Evolutionary conservation across 1,284 basidiomycete genomes (phyloP), one percentile per base, ranked within the genome.

Genomic region (Apiotrichum sp.): DNA sequence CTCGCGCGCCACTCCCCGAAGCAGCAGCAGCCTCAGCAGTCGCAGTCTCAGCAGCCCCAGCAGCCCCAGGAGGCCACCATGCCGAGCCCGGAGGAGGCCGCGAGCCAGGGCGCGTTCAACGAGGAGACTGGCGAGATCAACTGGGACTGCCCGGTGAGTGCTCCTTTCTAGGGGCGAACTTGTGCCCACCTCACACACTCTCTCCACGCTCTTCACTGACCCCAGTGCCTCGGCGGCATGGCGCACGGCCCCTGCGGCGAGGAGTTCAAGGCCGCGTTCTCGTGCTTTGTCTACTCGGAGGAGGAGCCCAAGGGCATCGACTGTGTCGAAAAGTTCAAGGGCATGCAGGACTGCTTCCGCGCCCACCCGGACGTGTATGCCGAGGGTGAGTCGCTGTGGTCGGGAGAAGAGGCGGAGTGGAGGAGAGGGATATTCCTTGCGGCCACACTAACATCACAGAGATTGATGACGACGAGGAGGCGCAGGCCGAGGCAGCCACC

Each of bases 291-390:
- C 4, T 88, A 84, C 76, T 93, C 89, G 8, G 92, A 97, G 72
- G 83, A 85, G 55, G 96, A 98, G 69, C 95, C 95, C 2, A 98
- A 99, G 79, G 95, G 95, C 8, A 89, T 98, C 56, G 89, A 98
- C 67, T 99, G 95, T 66, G 89, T 99, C 22, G 96, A 97, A 66
- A 92, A 89, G 79, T 99, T 99, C 82, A 88, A 93, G 79, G 84
- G 79, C 16, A 99, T 98, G 95, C 95, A 99, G 77, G 86, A 89
- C 63, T 99, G 95, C 81, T 98, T 99, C 82, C 84, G 92, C 67
- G 85, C 85, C 65, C 90, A 98, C 76, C 96, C 95, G 0, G 95
- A 98, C 38, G 81, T 92, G 38, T 98, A 98, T 74, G 91, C 87
- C 33, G 89, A 93, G 68, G 93, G 92, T 92, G 70, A 70, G 78